phyloP scores from a whole-genome alignment of 2,329 filamentous ascomycete genomes.

The Calycina marina region DNA sequence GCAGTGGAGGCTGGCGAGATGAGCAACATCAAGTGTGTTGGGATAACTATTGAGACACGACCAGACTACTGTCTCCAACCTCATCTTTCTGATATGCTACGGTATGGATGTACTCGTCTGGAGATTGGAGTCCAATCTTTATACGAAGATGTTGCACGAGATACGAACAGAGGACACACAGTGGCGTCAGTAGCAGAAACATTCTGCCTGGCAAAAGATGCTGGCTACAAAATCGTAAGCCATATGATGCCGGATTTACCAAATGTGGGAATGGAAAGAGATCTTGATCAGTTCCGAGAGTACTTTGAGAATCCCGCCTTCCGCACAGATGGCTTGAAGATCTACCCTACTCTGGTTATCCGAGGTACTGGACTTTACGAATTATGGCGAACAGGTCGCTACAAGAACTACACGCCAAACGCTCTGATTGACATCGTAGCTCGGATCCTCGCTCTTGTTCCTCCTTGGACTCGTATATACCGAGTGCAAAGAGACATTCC shows the following conservation, averaged over 20 bases:
- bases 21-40: slow-evolving; percentile 95
- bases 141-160: slow-evolving; percentile 95
- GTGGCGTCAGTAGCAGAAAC: slow-evolving; percentile 92
- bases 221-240: slow-evolving; percentile 95
- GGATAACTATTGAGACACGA: slow-evolving; percentile 94
- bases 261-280: slow-evolving; percentile 96
- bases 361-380: slow-evolving; percentile 94
- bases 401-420: slow-evolving; percentile 98
- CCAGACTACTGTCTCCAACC: slow-evolving; percentile 94
- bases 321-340: slow-evolving; percentile 91
- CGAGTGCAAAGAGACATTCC: slow-evolving; percentile 96
- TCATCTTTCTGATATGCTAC: slow-evolving; percentile 89
- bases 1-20: slow-evolving; percentile 88
- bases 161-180: slow-evolving; percentile 93
- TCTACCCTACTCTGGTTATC: slow-evolving; percentile 95
- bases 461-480: slow-evolving; percentile 97
- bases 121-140: slow-evolving; percentile 93
- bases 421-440: slow-evolving; percentile 91
- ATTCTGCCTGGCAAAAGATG: slow-evolving; percentile 93
- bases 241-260: slow-evolving; percentile 99
- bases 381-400: slow-evolving; percentile 89
- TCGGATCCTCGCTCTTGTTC: slow-evolving; percentile 85
- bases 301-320: slow-evolving; percentile 97
- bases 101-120: slow-evolving; percentile 91
- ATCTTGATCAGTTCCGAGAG: slow-evolving; percentile 91